phyloP scores from a whole-genome alignment of 2,329 filamentous ascomycete species.

The Elsinoe australis region DNA sequence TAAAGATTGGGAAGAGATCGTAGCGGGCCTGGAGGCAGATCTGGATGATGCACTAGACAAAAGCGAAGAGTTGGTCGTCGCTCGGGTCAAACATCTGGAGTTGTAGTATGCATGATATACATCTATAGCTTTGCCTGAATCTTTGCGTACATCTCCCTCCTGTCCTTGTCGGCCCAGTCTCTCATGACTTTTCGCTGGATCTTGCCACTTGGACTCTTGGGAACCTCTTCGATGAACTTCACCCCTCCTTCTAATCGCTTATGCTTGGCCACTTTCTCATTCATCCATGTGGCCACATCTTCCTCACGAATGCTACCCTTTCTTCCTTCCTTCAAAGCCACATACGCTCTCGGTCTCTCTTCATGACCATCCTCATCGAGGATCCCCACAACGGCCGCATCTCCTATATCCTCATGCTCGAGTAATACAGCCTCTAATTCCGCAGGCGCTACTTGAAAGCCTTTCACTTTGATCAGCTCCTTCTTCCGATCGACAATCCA shows the following conservation, averaged over 20 bases:
- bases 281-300: slow-evolving; percentile 34
- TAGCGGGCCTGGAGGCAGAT: no score
- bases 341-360: slow-evolving; percentile 31
- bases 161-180: slow-evolving; percentile 50
- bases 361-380: slow-evolving; percentile 24
- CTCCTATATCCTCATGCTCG: slow-evolving; percentile 23
- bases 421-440: slow-evolving; percentile 26
- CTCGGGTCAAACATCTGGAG: no score
- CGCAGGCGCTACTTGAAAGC: slow-evolving; percentile 26
- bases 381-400: slow-evolving; percentile 24
- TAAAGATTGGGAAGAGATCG: no score
- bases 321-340: slow-evolving; percentile 27
- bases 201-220: slow-evolving; percentile 52
- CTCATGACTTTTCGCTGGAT: slow-evolving; percentile 50
- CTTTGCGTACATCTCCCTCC: slow-evolving; percentile 26
- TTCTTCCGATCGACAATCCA: slow-evolving; percentile 35
- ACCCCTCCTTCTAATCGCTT: slow-evolving; percentile 39
- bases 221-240: slow-evolving; percentile 49
- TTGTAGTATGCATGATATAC: no score
- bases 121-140: slow-evolving; percentile 22
- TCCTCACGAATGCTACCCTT: slow-evolving; percentile 28
- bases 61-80: no score
- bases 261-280: slow-evolving; percentile 34
- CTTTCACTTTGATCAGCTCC: slow-evolving; percentile 30
- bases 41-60: no score